These are phyloP conservation scores for Trichosanthes truncata DNA, from an alignment of 306 rosid species.

Conservation along the genomic window DNA sequence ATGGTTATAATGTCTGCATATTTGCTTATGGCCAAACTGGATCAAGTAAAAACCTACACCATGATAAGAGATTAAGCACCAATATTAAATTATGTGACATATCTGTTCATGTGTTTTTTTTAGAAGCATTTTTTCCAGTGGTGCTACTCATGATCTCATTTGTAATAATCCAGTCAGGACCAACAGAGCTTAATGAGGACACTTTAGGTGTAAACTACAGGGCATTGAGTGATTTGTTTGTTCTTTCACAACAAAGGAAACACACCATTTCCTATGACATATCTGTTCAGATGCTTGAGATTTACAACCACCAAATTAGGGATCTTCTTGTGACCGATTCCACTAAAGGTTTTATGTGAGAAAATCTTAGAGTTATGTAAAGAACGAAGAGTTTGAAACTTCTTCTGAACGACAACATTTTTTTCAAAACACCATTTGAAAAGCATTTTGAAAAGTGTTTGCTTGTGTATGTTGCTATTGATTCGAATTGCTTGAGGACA, in stretches of 20 bases:
- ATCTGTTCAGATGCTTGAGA: conserved; percentile 92
- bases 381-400: too few relatives aligned
- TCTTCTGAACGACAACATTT: too few relatives aligned
- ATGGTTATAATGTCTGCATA: conserved; percentile 92
- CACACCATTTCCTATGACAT: conserved; percentile 61
- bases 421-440: too few relatives aligned
- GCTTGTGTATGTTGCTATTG: too few relatives aligned
- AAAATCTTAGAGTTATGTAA: too few relatives aligned
- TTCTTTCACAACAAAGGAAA: conserved; percentile 59
- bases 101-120: neutral
- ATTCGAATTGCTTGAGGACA: too few relatives aligned
- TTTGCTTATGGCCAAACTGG: conserved; percentile 99
- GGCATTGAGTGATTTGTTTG: conserved; percentile 73
- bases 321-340: conserved; percentile 65
- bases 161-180: conserved; percentile 58
- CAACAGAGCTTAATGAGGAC: conserved; percentile 56
- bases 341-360: too few relatives aligned
- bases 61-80: conserved; percentile 49
- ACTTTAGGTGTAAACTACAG: conserved; percentile 84
- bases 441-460: too few relatives aligned
- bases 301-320: conserved; percentile 89
- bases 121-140: neutral
- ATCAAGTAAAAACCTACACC: conserved; percentile 87
- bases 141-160: conserved; percentile 7
- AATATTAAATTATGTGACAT: neutral